A percentile compares a stretch with the other conserved stretches of the same genome.
Conservation (phyloP, 1,139 yeast species). For the Sugiyamaella novakii region DNA sequence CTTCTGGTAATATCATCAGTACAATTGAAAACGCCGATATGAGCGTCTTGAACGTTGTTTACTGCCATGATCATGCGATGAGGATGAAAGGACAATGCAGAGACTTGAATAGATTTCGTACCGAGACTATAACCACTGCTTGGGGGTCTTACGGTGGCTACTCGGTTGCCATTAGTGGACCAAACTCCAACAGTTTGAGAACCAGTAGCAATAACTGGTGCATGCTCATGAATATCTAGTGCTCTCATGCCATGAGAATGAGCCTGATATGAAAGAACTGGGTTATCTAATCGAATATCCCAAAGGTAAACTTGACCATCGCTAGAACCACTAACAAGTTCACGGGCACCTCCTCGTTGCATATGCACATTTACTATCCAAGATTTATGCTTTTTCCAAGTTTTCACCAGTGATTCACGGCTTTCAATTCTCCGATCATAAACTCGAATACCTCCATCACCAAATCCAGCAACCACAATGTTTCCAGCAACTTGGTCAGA, state of each 20-base stretch:
- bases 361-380: conserved; percentile 81
- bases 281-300: conserved; percentile 80
- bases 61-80: conserved; percentile 93
- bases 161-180: conserved; percentile 80
- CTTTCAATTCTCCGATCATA: conserved; percentile 88
- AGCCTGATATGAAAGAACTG: conserved; percentile 66
- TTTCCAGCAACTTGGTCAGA: conserved; percentile 98
- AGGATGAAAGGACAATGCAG: conserved; percentile 81
- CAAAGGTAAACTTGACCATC: conserved; percentile 85
- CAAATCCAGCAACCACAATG: conserved; percentile 86
- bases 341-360: conserved; percentile 97
- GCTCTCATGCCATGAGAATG: conserved; percentile 69
- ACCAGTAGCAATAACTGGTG: conserved; percentile 89
- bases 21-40: conserved; percentile 66
- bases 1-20: conserved; percentile 25
- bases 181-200: conserved; percentile 79
- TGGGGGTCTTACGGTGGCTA: conserved; percentile 64
- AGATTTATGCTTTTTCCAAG: conserved; percentile 63
- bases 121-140: conserved; percentile 46
- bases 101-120: conserved; percentile 53
- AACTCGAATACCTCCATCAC: conserved; percentile 86
- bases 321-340: conserved; percentile 75
- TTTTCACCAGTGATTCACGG: conserved; percentile 80
- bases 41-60: conserved; percentile 76
- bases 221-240: conserved; percentile 90